phyloP scores from a whole-genome alignment of 2,329 filamentous ascomycete species.

The Akanthomyces lecanii region DNA sequence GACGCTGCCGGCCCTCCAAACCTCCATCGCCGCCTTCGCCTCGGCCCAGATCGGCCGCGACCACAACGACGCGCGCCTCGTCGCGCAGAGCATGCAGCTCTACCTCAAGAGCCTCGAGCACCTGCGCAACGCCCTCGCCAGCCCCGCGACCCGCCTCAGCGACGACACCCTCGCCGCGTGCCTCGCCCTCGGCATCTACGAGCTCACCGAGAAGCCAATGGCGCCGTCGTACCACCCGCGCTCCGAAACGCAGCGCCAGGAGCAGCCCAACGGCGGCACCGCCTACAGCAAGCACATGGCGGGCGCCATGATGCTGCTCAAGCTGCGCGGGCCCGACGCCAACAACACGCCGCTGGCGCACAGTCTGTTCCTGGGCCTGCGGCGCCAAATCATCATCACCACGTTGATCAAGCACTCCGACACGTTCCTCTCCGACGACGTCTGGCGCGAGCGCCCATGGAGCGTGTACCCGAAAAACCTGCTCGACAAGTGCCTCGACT shows the following conservation, averaged over 20 bases:
- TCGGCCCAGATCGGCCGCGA: slow-evolving; percentile 11
- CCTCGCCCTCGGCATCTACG: slow-evolving; percentile 16
- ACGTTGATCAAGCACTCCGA: slow-evolving; percentile 9
- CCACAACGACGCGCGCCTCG: slow-evolving; percentile 2
- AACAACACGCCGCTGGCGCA: slow-evolving; percentile 15
- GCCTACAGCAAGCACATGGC: slow-evolving; percentile 10
- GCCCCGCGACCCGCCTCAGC: background rate
- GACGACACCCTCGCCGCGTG: slow-evolving; percentile 18
- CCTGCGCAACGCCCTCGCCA: slow-evolving; percentile 8
- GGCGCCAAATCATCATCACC: slow-evolving; percentile 5
- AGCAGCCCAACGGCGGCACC: background rate
- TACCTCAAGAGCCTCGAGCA: slow-evolving; percentile 15
- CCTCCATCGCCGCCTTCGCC: slow-evolving; percentile 13
- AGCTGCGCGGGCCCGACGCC: slow-evolving; percentile 15
- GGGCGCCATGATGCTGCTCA: slow-evolving; percentile 17
- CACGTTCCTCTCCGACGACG: slow-evolving; percentile 6
- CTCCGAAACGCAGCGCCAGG: background rate
- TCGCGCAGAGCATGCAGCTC: slow-evolving; percentile 11
- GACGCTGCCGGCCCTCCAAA: slow-evolving; percentile 11
- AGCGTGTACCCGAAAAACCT: slow-evolving; percentile 15
- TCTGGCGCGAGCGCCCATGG: slow-evolving; percentile 14
- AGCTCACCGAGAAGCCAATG: slow-evolving; percentile 14
- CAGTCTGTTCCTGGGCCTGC: slow-evolving; percentile 16
- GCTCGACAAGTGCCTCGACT: slow-evolving; percentile 16
- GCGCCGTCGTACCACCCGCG: background rate